Evolutionary conservation across 2,329 filamentous ascomycete genomes (phyloP).

Genomic region (Calonectria hongkongensis): DNA sequence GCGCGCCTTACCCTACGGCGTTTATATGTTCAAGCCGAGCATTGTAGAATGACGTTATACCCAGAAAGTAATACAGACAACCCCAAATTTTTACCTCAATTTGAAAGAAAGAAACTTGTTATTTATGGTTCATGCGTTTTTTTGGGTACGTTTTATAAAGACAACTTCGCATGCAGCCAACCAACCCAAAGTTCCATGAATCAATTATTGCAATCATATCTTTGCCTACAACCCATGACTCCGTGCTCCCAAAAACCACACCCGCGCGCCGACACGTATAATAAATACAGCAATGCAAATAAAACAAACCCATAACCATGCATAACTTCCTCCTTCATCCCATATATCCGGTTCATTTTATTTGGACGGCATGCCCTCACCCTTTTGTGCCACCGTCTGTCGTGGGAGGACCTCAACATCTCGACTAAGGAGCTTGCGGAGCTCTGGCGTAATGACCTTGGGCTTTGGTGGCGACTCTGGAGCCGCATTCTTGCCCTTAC

Average conservation of each 20-base stretch:
- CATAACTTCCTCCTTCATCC: too few species aligned
- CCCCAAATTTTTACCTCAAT: not conserved
- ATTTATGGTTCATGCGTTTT: conserved; percentile 5
- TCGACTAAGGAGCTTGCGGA: conserved; percentile 71
- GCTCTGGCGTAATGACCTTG: conserved; percentile 74
- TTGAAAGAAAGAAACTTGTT: not conserved
- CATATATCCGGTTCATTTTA: conserved; percentile 33
- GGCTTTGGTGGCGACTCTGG: conserved; percentile 57
- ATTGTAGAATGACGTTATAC: conserved; percentile 53
- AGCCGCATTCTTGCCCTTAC: conserved; percentile 62
- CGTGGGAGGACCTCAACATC: conserved; percentile 67
- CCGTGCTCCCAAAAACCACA: conserved; percentile 38
- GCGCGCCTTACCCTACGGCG: conserved; percentile 35
- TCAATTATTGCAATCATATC: conserved; percentile 7
- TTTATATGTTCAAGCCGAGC: conserved; percentile 36
- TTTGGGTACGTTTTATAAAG: not conserved
- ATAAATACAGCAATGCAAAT: conserved; percentile 37
- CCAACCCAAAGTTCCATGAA: conserved; percentile 12
- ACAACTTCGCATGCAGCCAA: not conserved
- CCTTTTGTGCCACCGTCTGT: conserved; percentile 59
- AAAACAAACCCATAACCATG: not conserved
- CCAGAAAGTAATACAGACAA: conserved; percentile 35
- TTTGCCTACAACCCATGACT: conserved; percentile 41
- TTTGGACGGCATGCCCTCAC: conserved; percentile 60
- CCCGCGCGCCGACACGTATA: conserved; percentile 39